phyloP scores from a whole-genome alignment of 2,329 filamentous ascomycete species.

The Claviceps sp. region DNA sequence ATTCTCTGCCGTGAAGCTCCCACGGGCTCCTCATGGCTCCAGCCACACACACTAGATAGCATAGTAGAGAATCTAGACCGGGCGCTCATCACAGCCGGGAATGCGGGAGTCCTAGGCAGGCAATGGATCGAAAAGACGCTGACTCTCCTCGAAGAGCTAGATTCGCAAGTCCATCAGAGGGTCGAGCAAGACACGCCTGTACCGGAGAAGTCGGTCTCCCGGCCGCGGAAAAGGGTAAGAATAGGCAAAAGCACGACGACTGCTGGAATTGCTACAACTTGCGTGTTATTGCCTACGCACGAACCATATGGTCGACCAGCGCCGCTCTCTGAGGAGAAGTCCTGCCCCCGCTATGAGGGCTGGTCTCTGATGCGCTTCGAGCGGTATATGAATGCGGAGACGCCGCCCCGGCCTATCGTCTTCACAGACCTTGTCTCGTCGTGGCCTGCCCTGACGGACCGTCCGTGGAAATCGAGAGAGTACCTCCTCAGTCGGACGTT shows the following conservation, averaged over 20 bases:
- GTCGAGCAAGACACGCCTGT: no score
- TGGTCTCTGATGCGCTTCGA: conserved; percentile 49
- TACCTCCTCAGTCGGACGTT: conserved; percentile 69
- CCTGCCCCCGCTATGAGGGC: conserved; percentile 18
- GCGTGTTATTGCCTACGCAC: conserved; percentile 11
- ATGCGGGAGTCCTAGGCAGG: conserved; percentile 37
- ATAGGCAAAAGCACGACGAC: no score
- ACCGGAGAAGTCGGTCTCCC: background rate
- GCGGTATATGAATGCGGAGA: conserved; percentile 37
- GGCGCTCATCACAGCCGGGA: conserved; percentile 62
- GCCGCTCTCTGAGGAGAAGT: conserved; percentile 9
- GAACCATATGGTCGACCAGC: conserved; percentile 18
- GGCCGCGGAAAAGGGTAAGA: conserved; percentile 10
- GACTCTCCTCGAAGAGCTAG: conserved; percentile 22
- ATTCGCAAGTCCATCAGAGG: conserved; percentile 7
- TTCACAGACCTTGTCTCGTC: conserved; percentile 47
- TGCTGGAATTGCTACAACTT: no score
- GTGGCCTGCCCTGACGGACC: conserved; percentile 64
- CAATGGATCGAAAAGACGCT: conserved; percentile 39
- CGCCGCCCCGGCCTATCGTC: conserved; percentile 47
- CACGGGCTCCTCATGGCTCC: background rate
- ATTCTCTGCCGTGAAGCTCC: conserved; percentile 10
- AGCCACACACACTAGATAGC: conserved; percentile 28
- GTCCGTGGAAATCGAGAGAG: conserved; percentile 56
- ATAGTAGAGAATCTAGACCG: conserved; percentile 59